Percentiles rank a stretch among this genome's conserved stretches.
These are phyloP conservation scores for Skeletonema tropicum DNA, from an alignment of 108 stramenopile genomes.

Conservation along the genomic window DNA sequence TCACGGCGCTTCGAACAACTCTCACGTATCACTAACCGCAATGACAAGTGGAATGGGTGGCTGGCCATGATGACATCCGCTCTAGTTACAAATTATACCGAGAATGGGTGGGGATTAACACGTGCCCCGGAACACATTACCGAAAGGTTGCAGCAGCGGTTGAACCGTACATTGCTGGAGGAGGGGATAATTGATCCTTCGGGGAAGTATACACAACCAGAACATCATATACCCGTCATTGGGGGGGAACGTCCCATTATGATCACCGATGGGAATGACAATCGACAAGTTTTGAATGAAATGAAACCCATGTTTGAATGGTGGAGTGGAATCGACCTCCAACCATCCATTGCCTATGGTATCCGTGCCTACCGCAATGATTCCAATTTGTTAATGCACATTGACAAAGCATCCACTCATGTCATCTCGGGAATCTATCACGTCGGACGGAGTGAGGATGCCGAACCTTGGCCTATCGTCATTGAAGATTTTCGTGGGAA, in stretches of 20 bases:
- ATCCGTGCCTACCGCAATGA: slow-evolving; percentile 81
- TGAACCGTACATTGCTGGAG: slow-evolving; percentile 21
- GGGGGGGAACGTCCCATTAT: slow-evolving; percentile 42
- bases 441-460: slow-evolving; percentile 78
- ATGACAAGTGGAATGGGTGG: slow-evolving; percentile 65
- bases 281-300: slow-evolving; percentile 49
- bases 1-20: slow-evolving; percentile 57
- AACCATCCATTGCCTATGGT: slow-evolving; percentile 69
- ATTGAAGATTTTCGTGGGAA: slow-evolving; percentile 67
- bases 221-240: slow-evolving; percentile 44
- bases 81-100: slow-evolving; percentile 67
- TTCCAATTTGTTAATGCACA: slow-evolving; percentile 77
- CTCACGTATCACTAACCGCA: slow-evolving; percentile 42
- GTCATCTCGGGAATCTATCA: slow-evolving; percentile 86
- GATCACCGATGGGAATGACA: slow-evolving; percentile 29
- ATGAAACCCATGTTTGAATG: slow-evolving; percentile 68
- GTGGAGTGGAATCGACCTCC: slow-evolving; percentile 65
- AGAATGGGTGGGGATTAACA: slow-evolving; percentile 58
- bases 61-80: slow-evolving; percentile 58
- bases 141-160: slow-evolving; percentile 21
- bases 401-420: slow-evolving; percentile 79
- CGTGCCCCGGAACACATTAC: slow-evolving; percentile 45
- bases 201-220: background rate
- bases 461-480: slow-evolving; percentile 78
- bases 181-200: slow-evolving; percentile 8